Percentiles rank a stretch among this genome's conserved stretches.
These are phyloP conservation scores for Alternaria infectoria DNA, from an alignment of 2,329 filamentous ascomycete genomes.

Conservation along the genomic window DNA sequence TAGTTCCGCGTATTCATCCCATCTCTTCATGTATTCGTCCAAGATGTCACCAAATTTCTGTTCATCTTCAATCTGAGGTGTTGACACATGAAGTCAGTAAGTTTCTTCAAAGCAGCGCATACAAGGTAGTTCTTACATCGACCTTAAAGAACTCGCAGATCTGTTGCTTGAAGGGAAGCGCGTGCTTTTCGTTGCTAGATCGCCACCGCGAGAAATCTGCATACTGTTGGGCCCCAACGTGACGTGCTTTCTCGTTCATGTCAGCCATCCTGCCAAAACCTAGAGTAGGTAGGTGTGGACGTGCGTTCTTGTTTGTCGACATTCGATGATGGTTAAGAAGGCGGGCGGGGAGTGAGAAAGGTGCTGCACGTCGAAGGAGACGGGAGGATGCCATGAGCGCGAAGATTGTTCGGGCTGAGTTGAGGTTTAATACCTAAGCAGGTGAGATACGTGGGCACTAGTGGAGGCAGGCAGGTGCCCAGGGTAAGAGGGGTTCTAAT, in stretches of 20 bases:
- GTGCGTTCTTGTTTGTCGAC: not conserved
- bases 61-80: not conserved
- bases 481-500: not conserved
- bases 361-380: not conserved
- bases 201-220: not conserved
- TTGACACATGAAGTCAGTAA: not conserved
- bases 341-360: not conserved
- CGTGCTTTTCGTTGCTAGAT: not conserved
- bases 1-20: not conserved
- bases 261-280: not conserved
- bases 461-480: not conserved
- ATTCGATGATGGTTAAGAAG: not conserved
- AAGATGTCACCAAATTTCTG: not conserved
- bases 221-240: not conserved
- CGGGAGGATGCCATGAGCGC: not conserved
- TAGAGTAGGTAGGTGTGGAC: not conserved
- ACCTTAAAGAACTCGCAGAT: not conserved
- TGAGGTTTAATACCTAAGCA: not conserved
- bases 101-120: not conserved
- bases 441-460: not conserved
- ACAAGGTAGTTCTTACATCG: not conserved
- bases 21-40: not conserved
- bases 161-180: not conserved
- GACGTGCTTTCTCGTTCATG: not conserved
- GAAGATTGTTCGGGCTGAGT: not conserved